Evolutionary conservation across 805 yeast genomes (phyloP).

Genomic region (Starmerella bombicola): DNA sequence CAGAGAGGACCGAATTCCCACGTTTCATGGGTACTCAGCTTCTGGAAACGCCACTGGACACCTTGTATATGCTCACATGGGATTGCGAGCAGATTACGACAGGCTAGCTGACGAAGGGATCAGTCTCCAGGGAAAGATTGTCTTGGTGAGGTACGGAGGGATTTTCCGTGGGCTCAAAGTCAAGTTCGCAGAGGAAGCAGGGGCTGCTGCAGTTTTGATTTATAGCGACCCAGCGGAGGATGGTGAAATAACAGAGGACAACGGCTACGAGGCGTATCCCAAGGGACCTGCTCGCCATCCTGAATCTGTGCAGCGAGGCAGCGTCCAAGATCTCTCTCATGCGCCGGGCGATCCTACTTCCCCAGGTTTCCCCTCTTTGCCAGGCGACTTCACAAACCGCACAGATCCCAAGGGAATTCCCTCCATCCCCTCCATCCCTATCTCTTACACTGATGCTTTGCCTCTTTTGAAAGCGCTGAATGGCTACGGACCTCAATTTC

Average conservation of each 20-base stretch:
- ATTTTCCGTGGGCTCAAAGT: constrained; percentile 65
- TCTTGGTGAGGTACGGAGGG: constrained; percentile 52
- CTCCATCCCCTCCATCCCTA: constrained; percentile 57
- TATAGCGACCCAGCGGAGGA: constrained; percentile 61
- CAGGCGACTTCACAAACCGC: constrained; percentile 34
- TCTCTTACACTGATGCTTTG: constrained; percentile 47
- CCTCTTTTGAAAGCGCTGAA: constrained; percentile 50
- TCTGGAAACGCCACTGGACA: constrained; percentile 60
- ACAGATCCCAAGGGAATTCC: constrained; percentile 46
- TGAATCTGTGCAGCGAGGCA: constrained; percentile 63
- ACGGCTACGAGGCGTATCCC: constrained; percentile 57
- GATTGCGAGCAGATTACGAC: constrained; percentile 48
- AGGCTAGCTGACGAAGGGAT: constrained; percentile 37
- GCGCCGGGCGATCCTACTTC: constrained; percentile 73
- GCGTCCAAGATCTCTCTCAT: constrained; percentile 48
- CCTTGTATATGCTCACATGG: constrained; percentile 57
- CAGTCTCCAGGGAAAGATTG: constrained; percentile 45
- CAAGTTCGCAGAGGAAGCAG: constrained; percentile 59
- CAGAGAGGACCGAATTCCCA: constrained; percentile 43
- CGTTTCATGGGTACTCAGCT: constrained; percentile 67
- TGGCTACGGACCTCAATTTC: constrained; percentile 39
- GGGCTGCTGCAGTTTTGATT: constrained; percentile 53
- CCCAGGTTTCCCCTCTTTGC: constrained; percentile 51
- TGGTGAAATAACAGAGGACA: constrained; percentile 35
- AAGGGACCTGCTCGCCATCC: constrained; percentile 70